Conservation (phyloP, 306 rosid genomes). For the Quercus berberidifolia region DNA sequence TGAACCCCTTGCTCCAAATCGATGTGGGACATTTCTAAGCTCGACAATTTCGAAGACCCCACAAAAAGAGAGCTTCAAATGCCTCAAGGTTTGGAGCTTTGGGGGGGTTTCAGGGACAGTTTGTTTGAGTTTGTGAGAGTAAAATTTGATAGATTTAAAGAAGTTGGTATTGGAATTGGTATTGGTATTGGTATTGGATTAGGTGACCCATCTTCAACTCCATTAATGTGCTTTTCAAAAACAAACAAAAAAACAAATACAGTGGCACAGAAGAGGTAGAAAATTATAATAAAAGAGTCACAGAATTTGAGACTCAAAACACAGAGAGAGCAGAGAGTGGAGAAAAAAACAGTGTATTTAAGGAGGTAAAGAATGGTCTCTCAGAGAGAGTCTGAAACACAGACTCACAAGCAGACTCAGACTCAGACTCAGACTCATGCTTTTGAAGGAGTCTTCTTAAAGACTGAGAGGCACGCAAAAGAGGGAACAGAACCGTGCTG, state of each 20-base stretch:
- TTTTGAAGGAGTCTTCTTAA: conserved; percentile 29
- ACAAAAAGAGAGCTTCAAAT: conserved; percentile 25
- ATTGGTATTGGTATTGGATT: conserved; percentile 36
- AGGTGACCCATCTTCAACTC: conserved; percentile 48
- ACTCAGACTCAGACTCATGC: conserved; percentile 19
- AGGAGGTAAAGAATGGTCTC: conserved; percentile 21
- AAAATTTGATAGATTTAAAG: conserved; percentile 28
- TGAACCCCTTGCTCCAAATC: conserved; percentile 71
- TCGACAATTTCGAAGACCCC: conserved; percentile 41
- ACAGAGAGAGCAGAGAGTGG: conserved; percentile 16
- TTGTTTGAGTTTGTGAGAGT: conserved; percentile 9
- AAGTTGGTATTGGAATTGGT: conserved; percentile 46
- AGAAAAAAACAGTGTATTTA: not conserved
- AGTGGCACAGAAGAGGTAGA: not conserved
- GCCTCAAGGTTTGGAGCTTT: conserved; percentile 35
- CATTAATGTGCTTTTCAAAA: conserved; percentile 29
- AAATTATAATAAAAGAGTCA: not conserved
- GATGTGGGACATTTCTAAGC: conserved; percentile 46
- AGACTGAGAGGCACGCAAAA: conserved; percentile 31
- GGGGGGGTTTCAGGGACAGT: conserved; percentile 9
- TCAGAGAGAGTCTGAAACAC: conserved; percentile 7
- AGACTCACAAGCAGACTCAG: too few species aligned
- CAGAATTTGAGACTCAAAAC: conserved; percentile 15
- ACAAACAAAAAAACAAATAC: not conserved
- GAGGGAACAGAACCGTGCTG: conserved; percentile 53